Conservation (phyloP, 306 rosid species). For the Rosa multiflora region DNA sequence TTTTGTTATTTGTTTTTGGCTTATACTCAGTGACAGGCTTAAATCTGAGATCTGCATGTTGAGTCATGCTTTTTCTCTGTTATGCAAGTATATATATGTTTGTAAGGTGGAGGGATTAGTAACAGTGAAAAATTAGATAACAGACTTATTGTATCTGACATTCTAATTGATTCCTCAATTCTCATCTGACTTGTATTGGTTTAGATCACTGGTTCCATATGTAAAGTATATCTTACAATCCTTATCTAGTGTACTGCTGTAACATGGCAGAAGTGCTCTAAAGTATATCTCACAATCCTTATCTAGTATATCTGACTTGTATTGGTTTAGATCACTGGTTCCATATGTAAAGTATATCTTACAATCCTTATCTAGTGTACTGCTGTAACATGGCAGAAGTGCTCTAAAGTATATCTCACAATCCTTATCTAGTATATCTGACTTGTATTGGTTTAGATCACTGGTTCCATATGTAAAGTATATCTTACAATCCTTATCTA, state of each 20-base stretch:
- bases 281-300: constrained; percentile 6
- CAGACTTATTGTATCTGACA: not conserved
- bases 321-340: constrained; percentile 9
- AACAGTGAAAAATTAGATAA: not conserved
- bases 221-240: constrained; percentile 7
- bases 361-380: constrained; percentile 15
- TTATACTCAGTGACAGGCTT: not conserved
- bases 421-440: constrained; percentile 19
- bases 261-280: no score
- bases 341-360: constrained; percentile 7
- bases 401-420: constrained; percentile 10
- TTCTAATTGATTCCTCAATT: not conserved
- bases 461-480: constrained; percentile 8
- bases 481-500: constrained; percentile 14
- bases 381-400: constrained; percentile 10
- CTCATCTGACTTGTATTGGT: constrained; percentile 5
- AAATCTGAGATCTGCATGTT: not conserved
- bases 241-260: constrained; percentile 18
- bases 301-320: constrained; percentile 14
- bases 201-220: constrained; percentile 6
- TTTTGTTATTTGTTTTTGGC: not conserved
- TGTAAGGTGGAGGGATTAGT: not conserved
- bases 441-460: constrained; percentile 2
- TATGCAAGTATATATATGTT: not conserved
- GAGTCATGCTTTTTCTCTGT: not conserved